phyloP scores from a whole-genome alignment of 2,329 filamentous ascomycete species.

The Domatiomyces globalis region DNA sequence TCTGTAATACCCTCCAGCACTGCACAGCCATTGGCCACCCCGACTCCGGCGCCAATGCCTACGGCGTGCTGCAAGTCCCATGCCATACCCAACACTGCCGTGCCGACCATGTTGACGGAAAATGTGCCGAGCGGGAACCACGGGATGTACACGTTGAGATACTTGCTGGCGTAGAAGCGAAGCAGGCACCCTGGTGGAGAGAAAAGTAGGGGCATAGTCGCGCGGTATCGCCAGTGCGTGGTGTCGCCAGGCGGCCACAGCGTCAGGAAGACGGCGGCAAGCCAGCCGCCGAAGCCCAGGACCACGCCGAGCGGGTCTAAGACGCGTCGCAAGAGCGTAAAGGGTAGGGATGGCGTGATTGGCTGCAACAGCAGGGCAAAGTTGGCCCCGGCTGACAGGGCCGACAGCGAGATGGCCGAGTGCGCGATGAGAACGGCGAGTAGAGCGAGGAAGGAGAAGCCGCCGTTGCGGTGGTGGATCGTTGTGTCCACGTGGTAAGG shows the following conservation, averaged over 20 bases:
- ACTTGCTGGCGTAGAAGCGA: constrained; percentile 55
- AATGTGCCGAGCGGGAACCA: constrained; percentile 75
- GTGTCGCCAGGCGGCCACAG: constrained; percentile 48
- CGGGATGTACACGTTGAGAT: constrained; percentile 49
- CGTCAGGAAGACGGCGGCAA: constrained; percentile 55
- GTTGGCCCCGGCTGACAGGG: constrained; percentile 56
- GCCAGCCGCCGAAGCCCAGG: constrained; percentile 56
- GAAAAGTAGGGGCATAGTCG: constrained; percentile 60
- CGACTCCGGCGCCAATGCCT: constrained; percentile 31
- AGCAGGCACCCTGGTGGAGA: constrained; percentile 59
- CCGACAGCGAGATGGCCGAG: constrained; percentile 51
- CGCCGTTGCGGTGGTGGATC: constrained; percentile 42
- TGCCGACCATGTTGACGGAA: constrained; percentile 59
- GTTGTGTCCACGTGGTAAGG: constrained; percentile 19
- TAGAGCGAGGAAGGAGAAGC: constrained; percentile 65
- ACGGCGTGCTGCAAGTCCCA: constrained; percentile 58
- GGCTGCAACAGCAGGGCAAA: constrained; percentile 48
- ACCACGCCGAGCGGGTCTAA: constrained; percentile 49
- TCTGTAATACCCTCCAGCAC: constrained; percentile 48
- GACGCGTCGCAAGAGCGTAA: constrained; percentile 38
- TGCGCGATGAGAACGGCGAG: constrained; percentile 57
- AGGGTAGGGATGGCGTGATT: constrained; percentile 45
- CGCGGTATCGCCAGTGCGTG: constrained; percentile 54
- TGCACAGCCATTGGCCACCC: constrained; percentile 37
- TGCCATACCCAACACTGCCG: constrained; percentile 55